Conservation (phyloP, 1,284 basidiomycete genomes). For the Moesziomyces antarcticus region DNA sequence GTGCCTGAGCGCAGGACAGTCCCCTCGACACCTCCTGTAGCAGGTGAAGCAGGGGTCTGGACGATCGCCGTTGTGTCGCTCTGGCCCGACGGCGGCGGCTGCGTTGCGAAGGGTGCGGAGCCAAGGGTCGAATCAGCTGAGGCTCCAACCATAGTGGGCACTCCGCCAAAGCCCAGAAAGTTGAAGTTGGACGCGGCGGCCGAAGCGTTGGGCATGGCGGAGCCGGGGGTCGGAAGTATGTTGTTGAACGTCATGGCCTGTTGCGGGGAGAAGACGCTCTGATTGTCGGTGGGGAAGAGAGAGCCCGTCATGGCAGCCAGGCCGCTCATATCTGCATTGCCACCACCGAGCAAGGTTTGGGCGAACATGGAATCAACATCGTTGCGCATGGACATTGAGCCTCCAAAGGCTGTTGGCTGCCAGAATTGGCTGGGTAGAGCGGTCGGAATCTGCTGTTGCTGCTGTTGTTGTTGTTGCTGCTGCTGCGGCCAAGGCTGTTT, state of each 20-base stretch:
- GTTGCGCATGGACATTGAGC: slow-evolving; percentile 4
- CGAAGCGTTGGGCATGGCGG: background rate
- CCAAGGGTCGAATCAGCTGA: no score
- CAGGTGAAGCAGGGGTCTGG: background rate
- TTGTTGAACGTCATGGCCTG: slow-evolving; percentile 9
- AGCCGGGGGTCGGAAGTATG: background rate
- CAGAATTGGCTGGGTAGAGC: slow-evolving; percentile 24
- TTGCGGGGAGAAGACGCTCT: slow-evolving; percentile 11
- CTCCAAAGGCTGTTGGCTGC: slow-evolving; percentile 10
- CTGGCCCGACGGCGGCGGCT: no score
- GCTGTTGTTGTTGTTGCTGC: slow-evolving; percentile 17
- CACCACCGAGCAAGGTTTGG: slow-evolving; percentile 38
- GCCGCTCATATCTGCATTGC: slow-evolving; percentile 15
- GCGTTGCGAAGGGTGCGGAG: no score
- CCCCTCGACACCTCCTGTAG: slow-evolving; percentile 9
- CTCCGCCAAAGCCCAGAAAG: slow-evolving; percentile 4
- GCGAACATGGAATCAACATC: slow-evolving; percentile 34
- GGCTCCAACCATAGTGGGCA: no score
- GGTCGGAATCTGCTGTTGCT: slow-evolving; percentile 8
- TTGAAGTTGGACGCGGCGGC: background rate
- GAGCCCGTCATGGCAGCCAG: slow-evolving; percentile 10
- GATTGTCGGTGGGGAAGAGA: slow-evolving; percentile 13
- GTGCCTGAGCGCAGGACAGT: background rate
- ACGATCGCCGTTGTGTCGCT: background rate
- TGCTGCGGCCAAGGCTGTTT: slow-evolving; percentile 16